These are phyloP conservation scores for Abrus precatorius DNA, from an alignment of 306 rosid genomes.

Conservation along the genomic window DNA sequence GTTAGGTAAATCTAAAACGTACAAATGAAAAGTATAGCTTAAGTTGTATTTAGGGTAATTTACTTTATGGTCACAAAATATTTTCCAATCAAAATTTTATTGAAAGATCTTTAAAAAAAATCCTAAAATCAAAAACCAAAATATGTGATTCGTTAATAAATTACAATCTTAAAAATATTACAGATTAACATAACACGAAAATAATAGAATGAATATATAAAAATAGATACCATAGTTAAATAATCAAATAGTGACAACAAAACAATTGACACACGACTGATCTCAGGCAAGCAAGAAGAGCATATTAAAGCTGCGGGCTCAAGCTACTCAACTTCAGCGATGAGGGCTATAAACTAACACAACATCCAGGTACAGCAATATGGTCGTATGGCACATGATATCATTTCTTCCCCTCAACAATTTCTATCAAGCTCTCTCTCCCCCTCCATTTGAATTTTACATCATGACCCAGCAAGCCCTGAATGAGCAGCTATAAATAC, in stretches of 20 bases:
- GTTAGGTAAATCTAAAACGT: too few species aligned
- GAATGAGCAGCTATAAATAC: background rate
- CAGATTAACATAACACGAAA: background rate
- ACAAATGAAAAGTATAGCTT: too few species aligned
- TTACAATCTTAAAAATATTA: background rate
- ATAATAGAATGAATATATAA: background rate
- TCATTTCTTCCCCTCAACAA: constrained; percentile 23
- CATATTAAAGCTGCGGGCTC: background rate
- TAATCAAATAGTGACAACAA: background rate
- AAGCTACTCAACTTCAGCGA: constrained; percentile 11
- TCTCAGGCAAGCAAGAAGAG: background rate
- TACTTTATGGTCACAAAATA: too few species aligned
- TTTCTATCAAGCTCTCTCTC: constrained; percentile 29
- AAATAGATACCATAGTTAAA: background rate
- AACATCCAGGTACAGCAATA: background rate
- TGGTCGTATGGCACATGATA: background rate
- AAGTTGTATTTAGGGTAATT: too few species aligned
- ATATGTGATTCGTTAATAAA: background rate
- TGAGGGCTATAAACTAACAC: background rate
- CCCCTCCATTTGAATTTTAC: constrained; percentile 25
- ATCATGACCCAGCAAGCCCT: constrained; percentile 15
- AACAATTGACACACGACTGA: background rate
- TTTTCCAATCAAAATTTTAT: too few species aligned
- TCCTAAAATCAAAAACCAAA: too few species aligned
- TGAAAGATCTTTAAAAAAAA: too few species aligned